A percentile compares a stretch with the other conserved stretches of the same genome.
Evolutionary conservation across 2,329 filamentous ascomycete genomes (phyloP).

Genomic region (Cladobotryum mycophilum): DNA sequence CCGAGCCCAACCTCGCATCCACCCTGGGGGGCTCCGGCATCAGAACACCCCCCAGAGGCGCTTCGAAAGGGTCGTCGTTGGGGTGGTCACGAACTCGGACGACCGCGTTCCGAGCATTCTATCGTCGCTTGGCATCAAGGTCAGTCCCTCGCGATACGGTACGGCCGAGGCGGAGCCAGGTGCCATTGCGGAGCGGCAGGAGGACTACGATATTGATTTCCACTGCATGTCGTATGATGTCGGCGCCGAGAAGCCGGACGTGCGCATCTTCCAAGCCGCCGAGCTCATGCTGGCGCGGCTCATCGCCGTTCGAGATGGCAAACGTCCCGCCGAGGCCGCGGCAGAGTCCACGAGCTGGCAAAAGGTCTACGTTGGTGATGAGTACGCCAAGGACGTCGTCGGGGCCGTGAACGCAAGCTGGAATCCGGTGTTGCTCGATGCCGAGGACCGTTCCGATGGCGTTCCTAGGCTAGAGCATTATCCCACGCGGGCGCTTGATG

Average conservation of each 20-base stretch:
- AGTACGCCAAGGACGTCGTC: slow-evolving; percentile 42
- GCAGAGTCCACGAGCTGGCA: slow-evolving; percentile 24
- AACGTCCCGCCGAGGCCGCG: neutral
- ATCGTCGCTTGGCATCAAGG: slow-evolving; percentile 43
- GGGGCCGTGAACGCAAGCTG: slow-evolving; percentile 32
- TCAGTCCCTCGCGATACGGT: slow-evolving; percentile 33
- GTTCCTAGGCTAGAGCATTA: slow-evolving; percentile 12
- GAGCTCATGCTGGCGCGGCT: slow-evolving; percentile 33
- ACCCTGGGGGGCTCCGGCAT: slow-evolving; percentile 37
- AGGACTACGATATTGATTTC: slow-evolving; percentile 42
- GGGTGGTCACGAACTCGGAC: slow-evolving; percentile 59
- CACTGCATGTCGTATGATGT: slow-evolving; percentile 58
- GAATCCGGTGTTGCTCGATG: slow-evolving; percentile 18
- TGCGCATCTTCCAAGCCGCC: slow-evolving; percentile 50
- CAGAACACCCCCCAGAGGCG: slow-evolving; percentile 1
- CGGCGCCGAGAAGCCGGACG: slow-evolving; percentile 53
- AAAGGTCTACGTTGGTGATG: slow-evolving; percentile 50
- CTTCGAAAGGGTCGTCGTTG: slow-evolving; percentile 40
- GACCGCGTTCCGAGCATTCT: slow-evolving; percentile 51
- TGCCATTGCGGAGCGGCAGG: neutral
- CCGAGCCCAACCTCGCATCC: slow-evolving; percentile 39
- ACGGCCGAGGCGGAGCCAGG: neutral
- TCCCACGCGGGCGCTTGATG: slow-evolving; percentile 5
- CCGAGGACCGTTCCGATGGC: neutral
- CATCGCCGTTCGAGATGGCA: slow-evolving; percentile 17